Conservation (phyloP, 169 alveolate genomes). For the Perkinsus chesapeaki region DNA sequence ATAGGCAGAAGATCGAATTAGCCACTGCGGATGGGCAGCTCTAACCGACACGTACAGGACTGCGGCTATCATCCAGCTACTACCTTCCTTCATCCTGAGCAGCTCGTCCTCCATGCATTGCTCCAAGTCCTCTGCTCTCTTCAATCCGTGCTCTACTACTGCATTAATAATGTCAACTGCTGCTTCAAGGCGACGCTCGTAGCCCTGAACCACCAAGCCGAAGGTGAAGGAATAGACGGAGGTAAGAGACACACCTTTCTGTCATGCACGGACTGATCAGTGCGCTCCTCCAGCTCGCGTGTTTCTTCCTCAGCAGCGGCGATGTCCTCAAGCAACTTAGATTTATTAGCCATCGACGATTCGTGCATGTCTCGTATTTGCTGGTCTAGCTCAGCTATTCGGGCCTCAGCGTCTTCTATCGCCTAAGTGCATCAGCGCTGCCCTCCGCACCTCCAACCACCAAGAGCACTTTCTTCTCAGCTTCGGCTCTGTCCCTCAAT, state of each 20-base stretch:
- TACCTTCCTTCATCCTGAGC: not conserved
- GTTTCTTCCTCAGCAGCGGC: not conserved
- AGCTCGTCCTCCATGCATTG: not conserved
- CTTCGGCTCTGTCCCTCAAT: not conserved
- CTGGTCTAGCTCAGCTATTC: not conserved
- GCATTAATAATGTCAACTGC: not conserved
- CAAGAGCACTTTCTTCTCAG: not conserved
- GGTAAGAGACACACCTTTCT: not conserved
- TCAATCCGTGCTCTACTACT: not conserved
- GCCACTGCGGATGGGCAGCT: not conserved
- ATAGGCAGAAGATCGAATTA: not conserved
- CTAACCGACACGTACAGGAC: not conserved
- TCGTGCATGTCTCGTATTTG: not conserved
- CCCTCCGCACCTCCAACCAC: no score
- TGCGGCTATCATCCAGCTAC: not conserved
- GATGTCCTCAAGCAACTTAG: not conserved
- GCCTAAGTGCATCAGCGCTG: not conserved
- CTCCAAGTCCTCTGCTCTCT: not conserved
- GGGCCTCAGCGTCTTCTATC: not conserved
- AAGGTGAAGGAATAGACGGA: not conserved
- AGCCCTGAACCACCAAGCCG: not conserved
- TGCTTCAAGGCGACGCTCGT: not conserved
- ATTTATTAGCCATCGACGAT: not conserved
- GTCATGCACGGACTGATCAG: not conserved
- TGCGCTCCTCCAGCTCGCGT: not conserved